A percentile compares a stretch with the other conserved stretches of the same genome.
These are phyloP conservation scores for Pseudozyma tsukubaensis DNA, from an alignment of 1,284 basidiomycete species.

Conservation along the genomic window DNA sequence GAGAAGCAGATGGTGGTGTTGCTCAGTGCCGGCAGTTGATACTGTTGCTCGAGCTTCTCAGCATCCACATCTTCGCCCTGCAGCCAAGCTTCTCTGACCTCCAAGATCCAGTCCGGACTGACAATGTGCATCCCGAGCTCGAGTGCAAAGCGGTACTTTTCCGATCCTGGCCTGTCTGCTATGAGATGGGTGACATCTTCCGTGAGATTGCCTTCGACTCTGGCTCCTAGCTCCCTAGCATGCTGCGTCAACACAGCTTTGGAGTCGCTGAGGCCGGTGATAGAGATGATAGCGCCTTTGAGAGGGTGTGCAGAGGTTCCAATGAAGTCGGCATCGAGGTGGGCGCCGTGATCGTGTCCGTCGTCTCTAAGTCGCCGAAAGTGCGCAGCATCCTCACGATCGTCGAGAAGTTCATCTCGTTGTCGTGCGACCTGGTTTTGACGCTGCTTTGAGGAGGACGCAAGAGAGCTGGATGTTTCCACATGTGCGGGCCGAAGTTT, in stretches of 20 bases:
- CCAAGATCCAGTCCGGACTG: constrained; percentile 77
- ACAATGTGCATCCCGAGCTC: constrained; percentile 80
- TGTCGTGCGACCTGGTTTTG: constrained; percentile 15
- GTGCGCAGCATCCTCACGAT: constrained; percentile 59
- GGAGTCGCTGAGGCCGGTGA: constrained; percentile 77
- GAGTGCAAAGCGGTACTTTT: constrained; percentile 86
- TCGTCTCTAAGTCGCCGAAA: constrained; percentile 55
- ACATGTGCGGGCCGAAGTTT: constrained; percentile 58
- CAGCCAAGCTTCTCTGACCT: constrained; percentile 79
- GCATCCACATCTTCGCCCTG: constrained; percentile 80
- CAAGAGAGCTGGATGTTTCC: not conserved
- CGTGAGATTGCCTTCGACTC: constrained; percentile 76
- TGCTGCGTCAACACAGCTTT: constrained; percentile 78
- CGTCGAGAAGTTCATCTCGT: constrained; percentile 32
- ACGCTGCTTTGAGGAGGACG: constrained; percentile 20
- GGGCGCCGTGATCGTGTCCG: constrained; percentile 61
- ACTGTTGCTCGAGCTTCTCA: constrained; percentile 73
- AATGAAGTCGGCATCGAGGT: constrained; percentile 59
- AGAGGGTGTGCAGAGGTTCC: constrained; percentile 73
- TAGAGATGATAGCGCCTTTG: constrained; percentile 76
- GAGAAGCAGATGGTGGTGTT: constrained; percentile 77
- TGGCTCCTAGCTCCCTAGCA: constrained; percentile 80
- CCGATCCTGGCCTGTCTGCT: constrained; percentile 76
- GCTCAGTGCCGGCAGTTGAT: constrained; percentile 78
- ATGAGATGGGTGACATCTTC: constrained; percentile 83